phyloP scores from a whole-genome alignment of 257 asterid species.

The Lycium ferocissimum region DNA sequence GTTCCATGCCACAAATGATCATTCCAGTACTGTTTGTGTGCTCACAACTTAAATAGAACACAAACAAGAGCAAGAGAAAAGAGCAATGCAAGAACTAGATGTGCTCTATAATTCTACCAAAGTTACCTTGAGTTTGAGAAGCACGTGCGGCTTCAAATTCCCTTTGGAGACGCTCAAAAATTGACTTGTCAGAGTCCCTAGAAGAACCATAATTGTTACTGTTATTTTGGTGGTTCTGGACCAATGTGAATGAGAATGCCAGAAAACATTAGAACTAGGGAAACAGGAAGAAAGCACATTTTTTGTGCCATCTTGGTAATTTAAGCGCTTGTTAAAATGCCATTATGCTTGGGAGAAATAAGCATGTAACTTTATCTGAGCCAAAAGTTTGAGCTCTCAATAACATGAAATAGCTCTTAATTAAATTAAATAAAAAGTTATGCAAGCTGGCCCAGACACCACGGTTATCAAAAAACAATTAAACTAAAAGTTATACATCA shows the following conservation, averaged over 20 bases:
- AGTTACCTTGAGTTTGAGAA: conserved; percentile 89
- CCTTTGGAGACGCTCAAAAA: conserved; percentile 85
- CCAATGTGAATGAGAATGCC: conserved; percentile 9
- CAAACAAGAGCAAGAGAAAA: conserved; percentile 21
- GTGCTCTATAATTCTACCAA: conserved; percentile 3
- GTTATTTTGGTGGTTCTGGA: conserved; percentile 10
- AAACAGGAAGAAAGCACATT: not conserved
- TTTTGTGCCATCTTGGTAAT: not conserved
- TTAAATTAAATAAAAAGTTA: not conserved
- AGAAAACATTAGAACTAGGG: not conserved
- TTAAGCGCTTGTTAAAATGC: conserved; percentile 4
- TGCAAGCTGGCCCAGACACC: too few species aligned
- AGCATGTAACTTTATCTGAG: not conserved
- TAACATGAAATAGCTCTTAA: conserved; percentile 9
- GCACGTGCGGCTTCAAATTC: conserved; percentile 91
- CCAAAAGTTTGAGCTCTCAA: not conserved
- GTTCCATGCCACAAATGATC: conserved; percentile 3
- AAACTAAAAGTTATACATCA: not conserved
- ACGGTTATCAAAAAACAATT: too few species aligned
- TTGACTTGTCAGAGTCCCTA: conserved; percentile 95
- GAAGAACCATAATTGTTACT: conserved; percentile 23
- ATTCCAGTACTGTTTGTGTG: conserved; percentile 8
- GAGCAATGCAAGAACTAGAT: not conserved
- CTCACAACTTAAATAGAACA: conserved; percentile 10
- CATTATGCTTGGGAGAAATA: not conserved